These are phyloP conservation scores for Petrea volubilis DNA, from an alignment of 257 asterid genomes.

Conservation along the genomic window DNA sequence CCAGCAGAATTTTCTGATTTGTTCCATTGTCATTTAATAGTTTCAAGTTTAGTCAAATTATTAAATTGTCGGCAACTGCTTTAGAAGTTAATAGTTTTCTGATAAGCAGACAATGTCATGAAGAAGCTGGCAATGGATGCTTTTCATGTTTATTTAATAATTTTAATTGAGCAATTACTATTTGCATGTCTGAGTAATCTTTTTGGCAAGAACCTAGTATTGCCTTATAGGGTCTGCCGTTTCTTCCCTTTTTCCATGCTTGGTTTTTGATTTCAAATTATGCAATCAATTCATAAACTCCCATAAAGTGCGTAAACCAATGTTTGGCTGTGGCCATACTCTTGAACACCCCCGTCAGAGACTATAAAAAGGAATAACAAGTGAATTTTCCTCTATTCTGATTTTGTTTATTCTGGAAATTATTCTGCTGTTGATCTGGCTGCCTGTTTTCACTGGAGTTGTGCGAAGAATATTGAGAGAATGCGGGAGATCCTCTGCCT, in stretches of 20 bases:
- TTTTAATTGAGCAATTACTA: neutral
- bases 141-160: too few relatives aligned
- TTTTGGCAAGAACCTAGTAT: neutral
- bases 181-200: conserved; percentile 2
- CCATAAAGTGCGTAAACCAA: neutral
- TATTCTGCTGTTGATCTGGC: conserved; percentile 2
- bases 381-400: neutral
- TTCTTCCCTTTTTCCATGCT: neutral
- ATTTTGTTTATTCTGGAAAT: neutral
- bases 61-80: conserved; percentile 10
- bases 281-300: neutral
- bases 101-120: neutral
- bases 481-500: neutral
- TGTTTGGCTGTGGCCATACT: neutral
- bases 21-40: neutral
- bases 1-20: conserved; percentile 5
- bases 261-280: conserved; percentile 1
- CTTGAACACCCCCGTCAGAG: neutral
- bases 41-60: neutral
- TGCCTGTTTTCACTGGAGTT: neutral
- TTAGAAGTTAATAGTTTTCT: neutral
- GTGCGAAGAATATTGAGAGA: neutral
- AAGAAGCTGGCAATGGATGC: neutral
- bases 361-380: neutral
- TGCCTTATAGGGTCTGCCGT: neutral